phyloP scores from a whole-genome alignment of 208 protist species.

The Kentomonas sorsogonicus region DNA sequence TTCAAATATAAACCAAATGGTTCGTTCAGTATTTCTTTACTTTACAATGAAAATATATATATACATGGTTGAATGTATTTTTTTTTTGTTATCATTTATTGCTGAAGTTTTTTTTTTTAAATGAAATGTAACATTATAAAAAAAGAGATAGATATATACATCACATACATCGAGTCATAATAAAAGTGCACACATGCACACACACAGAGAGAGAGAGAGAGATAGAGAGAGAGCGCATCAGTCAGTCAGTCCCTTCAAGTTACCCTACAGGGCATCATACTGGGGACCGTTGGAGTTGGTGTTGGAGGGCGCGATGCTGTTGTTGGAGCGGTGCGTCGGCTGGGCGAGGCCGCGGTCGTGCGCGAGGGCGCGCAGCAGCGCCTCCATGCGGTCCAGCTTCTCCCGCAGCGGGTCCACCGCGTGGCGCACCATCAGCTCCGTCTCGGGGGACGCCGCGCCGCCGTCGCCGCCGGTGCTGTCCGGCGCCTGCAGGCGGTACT shows the following conservation, averaged over 20 bases:
- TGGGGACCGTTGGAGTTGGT: slow-evolving; percentile 3
- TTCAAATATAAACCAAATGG: too few relatives aligned
- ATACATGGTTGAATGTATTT: slow-evolving; percentile 9
- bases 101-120: too few relatives aligned
- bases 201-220: too few relatives aligned
- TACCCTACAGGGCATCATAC: too few relatives aligned
- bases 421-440: slow-evolving; percentile 15
- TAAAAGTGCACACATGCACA: too few relatives aligned
- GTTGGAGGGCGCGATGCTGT: slow-evolving; percentile 6
- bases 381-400: slow-evolving; percentile 20
- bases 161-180: too few relatives aligned
- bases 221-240: too few relatives aligned
- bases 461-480: slow-evolving; percentile 2
- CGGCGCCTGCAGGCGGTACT: neutral
- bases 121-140: neutral
- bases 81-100: too few relatives aligned
- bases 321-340: neutral
- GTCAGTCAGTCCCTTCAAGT: too few relatives aligned
- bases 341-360: slow-evolving; percentile 2
- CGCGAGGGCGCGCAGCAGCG: slow-evolving; percentile 19
- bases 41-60: slow-evolving; percentile 2
- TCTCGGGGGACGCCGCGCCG: slow-evolving; percentile 12
- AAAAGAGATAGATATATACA: too few relatives aligned
- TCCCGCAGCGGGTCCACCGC: slow-evolving; percentile 19
- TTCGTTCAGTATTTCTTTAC: too few relatives aligned